A percentile compares a stretch with the other conserved stretches of the same genome.
Evolutionary conservation across 305 asterid species (phyloP).

Genomic region (Fraxinus dipetala): DNA sequence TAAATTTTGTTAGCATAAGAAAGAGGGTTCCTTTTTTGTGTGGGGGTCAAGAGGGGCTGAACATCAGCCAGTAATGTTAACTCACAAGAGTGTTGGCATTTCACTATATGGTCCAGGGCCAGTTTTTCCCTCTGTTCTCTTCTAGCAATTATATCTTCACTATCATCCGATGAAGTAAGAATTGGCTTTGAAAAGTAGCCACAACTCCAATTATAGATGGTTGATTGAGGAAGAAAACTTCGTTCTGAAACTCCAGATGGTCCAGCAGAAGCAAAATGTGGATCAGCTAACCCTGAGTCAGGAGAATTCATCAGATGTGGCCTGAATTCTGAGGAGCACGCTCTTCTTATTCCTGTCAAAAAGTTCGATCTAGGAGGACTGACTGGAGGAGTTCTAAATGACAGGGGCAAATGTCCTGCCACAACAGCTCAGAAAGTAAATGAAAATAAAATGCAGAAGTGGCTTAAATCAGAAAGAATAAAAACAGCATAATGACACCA

Average conservation of each 20-base stretch:
- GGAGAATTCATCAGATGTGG: constrained; percentile 85
- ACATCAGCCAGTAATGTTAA: constrained; percentile 17
- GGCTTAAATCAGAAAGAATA: background rate
- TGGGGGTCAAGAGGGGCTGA: background rate
- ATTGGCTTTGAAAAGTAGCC: constrained; percentile 98
- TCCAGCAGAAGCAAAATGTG: constrained; percentile 80
- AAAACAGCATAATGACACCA: background rate
- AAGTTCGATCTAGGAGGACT: constrained; percentile 97
- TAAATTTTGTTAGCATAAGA: background rate
- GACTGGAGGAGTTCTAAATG: constrained; percentile 98
- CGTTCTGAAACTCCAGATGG: constrained; percentile 72
- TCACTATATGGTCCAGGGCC: constrained; percentile 77
- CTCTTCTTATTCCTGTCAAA: constrained; percentile 91
- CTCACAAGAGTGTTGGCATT: constrained; percentile 91
- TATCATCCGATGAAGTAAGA: constrained; percentile 79
- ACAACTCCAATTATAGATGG: constrained; percentile 96
- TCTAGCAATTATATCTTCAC: constrained; percentile 77
- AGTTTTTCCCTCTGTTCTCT: constrained; percentile 81
- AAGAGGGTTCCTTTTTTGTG: background rate
- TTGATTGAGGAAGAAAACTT: constrained; percentile 94
- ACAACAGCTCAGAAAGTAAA: constrained; percentile 27
- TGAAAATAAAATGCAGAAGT: background rate
- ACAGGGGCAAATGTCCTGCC: constrained; percentile 74
- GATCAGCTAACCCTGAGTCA: constrained; percentile 94
- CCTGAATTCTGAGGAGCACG: constrained; percentile 90